phyloP scores from a whole-genome alignment of 768 basidiomycete species.

The Sarcomyxa edulis region DNA sequence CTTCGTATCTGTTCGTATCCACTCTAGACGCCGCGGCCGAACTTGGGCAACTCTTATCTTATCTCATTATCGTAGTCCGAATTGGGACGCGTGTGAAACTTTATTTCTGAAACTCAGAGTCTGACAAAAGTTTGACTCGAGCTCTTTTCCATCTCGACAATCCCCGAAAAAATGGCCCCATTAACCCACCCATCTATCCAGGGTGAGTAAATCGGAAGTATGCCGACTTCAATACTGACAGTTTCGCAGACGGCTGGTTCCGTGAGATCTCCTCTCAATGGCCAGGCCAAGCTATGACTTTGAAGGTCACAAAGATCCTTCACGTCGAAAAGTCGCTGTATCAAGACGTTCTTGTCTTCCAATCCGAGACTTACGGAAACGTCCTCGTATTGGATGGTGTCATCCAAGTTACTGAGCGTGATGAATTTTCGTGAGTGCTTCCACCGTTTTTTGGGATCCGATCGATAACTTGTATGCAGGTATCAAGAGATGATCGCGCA shows the following conservation, averaged over 20 bases:
- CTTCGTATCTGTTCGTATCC: too few species aligned
- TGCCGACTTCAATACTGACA: background rate
- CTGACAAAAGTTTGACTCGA: too few species aligned
- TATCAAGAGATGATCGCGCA: slow-evolving; percentile 99
- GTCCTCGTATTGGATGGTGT: slow-evolving; percentile 93
- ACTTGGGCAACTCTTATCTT: too few species aligned
- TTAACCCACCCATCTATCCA: slow-evolving; percentile 53
- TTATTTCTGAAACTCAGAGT: too few species aligned
- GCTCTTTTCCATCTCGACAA: background rate
- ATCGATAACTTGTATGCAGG: slow-evolving; percentile 30
- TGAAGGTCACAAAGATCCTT: slow-evolving; percentile 93
- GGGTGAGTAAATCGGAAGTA: slow-evolving; percentile 23
- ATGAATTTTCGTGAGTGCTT: slow-evolving; percentile 91
- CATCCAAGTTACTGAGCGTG: slow-evolving; percentile 95
- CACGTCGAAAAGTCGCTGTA: slow-evolving; percentile 90
- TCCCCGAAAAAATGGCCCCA: slow-evolving; percentile 37
- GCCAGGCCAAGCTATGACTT: slow-evolving; percentile 96
- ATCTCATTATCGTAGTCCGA: too few species aligned
- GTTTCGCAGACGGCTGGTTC: slow-evolving; percentile 83
- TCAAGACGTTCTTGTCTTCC: slow-evolving; percentile 97
- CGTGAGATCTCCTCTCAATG: slow-evolving; percentile 92
- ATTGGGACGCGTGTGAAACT: too few species aligned
- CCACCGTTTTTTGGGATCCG: background rate
- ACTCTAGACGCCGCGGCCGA: too few species aligned
- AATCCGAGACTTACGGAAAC: slow-evolving; percentile 95